These are phyloP conservation scores for Xylaria sp. DNA, from an alignment of 2,329 filamentous ascomycete genomes.

Conservation along the genomic window DNA sequence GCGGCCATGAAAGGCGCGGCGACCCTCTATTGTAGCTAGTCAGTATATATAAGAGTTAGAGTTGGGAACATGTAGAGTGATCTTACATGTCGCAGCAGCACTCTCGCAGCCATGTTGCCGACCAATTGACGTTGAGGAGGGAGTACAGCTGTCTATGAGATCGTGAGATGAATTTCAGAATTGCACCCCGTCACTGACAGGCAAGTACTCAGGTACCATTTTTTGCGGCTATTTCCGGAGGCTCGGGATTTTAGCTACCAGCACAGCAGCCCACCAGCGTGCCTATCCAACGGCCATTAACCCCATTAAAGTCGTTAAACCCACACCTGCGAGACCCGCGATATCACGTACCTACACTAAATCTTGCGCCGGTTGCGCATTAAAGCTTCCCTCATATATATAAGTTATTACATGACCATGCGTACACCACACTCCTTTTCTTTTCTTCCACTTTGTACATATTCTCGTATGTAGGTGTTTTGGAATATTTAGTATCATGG, in stretches of 20 bases:
- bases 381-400: constrained; percentile 10
- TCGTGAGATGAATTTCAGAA: constrained; percentile 36
- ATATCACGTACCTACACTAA: constrained; percentile 18
- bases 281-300: neutral
- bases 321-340: constrained; percentile 9
- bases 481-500: constrained; percentile 35
- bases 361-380: constrained; percentile 29
- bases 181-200: constrained; percentile 27
- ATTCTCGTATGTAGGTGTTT: neutral
- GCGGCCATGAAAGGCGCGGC: constrained; percentile 66
- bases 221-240: constrained; percentile 40
- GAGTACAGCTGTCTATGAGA: constrained; percentile 22
- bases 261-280: neutral
- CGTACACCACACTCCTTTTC: constrained; percentile 1
- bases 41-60: constrained; percentile 41
- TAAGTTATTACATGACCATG: neutral
- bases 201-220: constrained; percentile 34
- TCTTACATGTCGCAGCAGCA: constrained; percentile 67
- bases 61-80: constrained; percentile 9
- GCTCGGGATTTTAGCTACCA: constrained; percentile 28
- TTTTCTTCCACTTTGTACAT: neutral
- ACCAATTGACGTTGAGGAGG: constrained; percentile 57
- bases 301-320: neutral
- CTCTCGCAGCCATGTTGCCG: constrained; percentile 68
- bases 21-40: constrained; percentile 56